A percentile compares a stretch with the other conserved stretches of the same genome.
These are phyloP conservation scores for Penicillium sp. DNA, from an alignment of 2,329 filamentous ascomycete genomes.

Conservation along the genomic window DNA sequence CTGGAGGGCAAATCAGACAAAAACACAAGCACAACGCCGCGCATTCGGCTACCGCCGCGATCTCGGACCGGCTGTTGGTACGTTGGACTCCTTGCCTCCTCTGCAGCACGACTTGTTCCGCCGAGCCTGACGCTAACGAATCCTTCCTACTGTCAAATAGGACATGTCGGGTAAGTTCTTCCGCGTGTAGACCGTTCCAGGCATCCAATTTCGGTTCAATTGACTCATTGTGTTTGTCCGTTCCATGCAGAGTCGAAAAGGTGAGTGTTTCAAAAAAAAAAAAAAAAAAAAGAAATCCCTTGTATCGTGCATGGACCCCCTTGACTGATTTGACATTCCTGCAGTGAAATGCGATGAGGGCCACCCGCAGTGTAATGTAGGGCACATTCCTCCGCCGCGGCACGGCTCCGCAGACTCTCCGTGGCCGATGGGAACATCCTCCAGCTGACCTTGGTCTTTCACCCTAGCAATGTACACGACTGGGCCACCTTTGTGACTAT, in stretches of 20 bases:
- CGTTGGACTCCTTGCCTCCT: conserved; percentile 13
- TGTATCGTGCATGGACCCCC: conserved; percentile 2
- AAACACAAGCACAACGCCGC: conserved; percentile 31
- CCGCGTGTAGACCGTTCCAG: conserved; percentile 2
- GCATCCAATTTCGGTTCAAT: neutral
- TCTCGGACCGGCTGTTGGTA: conserved; percentile 51
- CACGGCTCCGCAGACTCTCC: neutral
- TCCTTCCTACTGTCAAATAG: conserved; percentile 18
- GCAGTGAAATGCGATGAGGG: conserved; percentile 53
- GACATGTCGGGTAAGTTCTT: conserved; percentile 38
- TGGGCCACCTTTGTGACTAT: conserved; percentile 55
- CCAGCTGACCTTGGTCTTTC: conserved; percentile 3
- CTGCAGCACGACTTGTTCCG: neutral
- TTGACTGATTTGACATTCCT: conserved; percentile 16
- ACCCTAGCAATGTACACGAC: conserved; percentile 47
- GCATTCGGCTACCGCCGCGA: conserved; percentile 47
- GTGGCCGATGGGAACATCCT: neutral
- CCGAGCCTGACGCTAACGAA: conserved; percentile 10
- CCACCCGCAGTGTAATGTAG: conserved; percentile 49
- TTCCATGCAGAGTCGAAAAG: conserved; percentile 35
- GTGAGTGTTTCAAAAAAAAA: conserved; percentile 17
- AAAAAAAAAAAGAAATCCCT: neutral
- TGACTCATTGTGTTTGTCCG: conserved; percentile 5
- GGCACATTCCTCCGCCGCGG: conserved; percentile 17
- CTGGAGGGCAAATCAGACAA: conserved; percentile 27